Conservation (phyloP, 768 basidiomycete species). For the Boletus vinaceobasis region DNA sequence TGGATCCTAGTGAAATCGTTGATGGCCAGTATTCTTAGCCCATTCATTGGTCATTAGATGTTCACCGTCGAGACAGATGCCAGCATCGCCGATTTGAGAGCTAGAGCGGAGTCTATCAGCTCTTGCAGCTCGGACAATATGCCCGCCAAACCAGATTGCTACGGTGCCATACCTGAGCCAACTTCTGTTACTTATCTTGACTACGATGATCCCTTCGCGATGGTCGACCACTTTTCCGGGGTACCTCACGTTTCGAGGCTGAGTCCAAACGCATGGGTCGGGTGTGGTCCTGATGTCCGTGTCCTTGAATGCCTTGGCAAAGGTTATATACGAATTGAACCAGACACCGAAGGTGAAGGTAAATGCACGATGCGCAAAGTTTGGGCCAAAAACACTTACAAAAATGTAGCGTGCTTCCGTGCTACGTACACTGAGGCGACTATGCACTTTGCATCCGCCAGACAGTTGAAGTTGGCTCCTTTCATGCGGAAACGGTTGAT, state of each 20-base stretch:
- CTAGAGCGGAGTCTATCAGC: constrained; percentile 31
- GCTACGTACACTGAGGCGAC: constrained; percentile 56
- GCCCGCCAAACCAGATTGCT: constrained; percentile 17
- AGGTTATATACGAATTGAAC: constrained; percentile 65
- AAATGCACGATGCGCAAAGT: neutral
- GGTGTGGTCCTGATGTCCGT: constrained; percentile 66
- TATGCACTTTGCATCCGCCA: constrained; percentile 43
- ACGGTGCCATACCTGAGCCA: constrained; percentile 47
- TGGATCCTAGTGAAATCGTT: constrained; percentile 64
- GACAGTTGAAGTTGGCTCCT: constrained; percentile 46
- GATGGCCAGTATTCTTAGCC: constrained; percentile 45
- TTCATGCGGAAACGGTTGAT: constrained; percentile 53
- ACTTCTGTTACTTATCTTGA: constrained; percentile 71
- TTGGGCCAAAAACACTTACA: constrained; percentile 2
- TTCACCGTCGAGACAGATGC: constrained; percentile 40
- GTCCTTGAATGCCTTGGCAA: constrained; percentile 73
- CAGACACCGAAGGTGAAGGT: constrained; percentile 37
- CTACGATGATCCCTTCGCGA: constrained; percentile 68
- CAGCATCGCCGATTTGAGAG: constrained; percentile 46
- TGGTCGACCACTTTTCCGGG: constrained; percentile 49
- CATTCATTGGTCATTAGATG: neutral
- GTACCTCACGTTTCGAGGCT: constrained; percentile 51
- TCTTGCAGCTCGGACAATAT: constrained; percentile 4
- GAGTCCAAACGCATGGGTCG: constrained; percentile 74
- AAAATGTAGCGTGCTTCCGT: constrained; percentile 34